phyloP scores from a whole-genome alignment of 768 basidiomycete species.

The Russula virescens region DNA sequence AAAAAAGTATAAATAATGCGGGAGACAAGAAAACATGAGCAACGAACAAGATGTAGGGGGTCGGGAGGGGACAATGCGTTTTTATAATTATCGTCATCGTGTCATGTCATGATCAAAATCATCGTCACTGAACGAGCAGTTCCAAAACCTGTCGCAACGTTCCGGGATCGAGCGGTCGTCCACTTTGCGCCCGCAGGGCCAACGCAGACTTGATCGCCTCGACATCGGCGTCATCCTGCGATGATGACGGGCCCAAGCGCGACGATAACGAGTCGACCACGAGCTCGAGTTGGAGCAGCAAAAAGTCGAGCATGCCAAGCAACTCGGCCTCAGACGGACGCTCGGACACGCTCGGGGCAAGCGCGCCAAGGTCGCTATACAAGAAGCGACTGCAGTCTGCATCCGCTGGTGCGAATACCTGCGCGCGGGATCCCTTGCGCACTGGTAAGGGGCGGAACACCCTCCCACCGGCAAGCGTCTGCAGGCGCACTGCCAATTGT shows the following conservation, averaged over 20 bases:
- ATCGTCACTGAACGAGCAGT: constrained; percentile 10
- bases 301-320: constrained; percentile 66
- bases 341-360: constrained; percentile 65
- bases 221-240: not conserved
- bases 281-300: constrained; percentile 74
- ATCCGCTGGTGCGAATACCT: constrained; percentile 24
- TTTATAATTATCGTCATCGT: not conserved
- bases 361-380: constrained; percentile 42
- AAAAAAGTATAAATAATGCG: constrained; percentile 15
- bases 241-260: constrained; percentile 8
- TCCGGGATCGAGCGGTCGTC: constrained; percentile 13
- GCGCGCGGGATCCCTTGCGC: constrained; percentile 22
- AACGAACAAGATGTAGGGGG: not conserved
- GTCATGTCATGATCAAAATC: constrained; percentile 3
- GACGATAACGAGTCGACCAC: constrained; percentile 31
- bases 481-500: constrained; percentile 68
- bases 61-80: too few relatives aligned
- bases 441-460: constrained; percentile 22
- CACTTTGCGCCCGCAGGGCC: constrained; percentile 2
- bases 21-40: not conserved
- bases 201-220: constrained; percentile 13
- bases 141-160: constrained; percentile 19
- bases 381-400: constrained; percentile 8
- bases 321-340: constrained; percentile 69
- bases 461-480: constrained; percentile 56